These are phyloP conservation scores for Chrysoporthe deuterocubensis DNA, from an alignment of 2,329 filamentous ascomycete species.

Conservation along the genomic window DNA sequence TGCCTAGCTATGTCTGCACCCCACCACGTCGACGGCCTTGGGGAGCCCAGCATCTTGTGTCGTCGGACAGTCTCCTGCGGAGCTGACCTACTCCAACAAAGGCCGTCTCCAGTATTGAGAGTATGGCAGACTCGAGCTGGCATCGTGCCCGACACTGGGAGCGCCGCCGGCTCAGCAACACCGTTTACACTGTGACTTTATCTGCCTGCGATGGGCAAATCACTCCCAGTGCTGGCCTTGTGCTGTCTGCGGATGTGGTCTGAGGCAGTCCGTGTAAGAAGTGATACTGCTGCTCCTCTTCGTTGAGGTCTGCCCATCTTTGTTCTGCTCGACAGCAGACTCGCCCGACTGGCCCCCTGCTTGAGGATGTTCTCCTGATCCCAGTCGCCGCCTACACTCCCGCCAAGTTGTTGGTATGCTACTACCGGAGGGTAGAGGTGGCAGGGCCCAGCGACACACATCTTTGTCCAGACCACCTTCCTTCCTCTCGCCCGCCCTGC, in stretches of 20 bases:
- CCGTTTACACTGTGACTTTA: constrained; percentile 39
- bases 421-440: no score
- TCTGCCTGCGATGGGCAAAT: constrained; percentile 74
- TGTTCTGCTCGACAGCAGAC: constrained; percentile 76
- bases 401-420: constrained; percentile 13
- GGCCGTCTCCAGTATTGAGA: background rate
- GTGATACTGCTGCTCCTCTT: background rate
- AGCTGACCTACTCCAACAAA: background rate
- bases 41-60: background rate
- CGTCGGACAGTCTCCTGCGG: background rate
- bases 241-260: constrained; percentile 74
- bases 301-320: constrained; percentile 69
- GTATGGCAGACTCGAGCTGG: no score
- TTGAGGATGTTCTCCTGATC: constrained; percentile 77
- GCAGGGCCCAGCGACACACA: constrained; percentile 37
- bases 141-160: no score
- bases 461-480: constrained; percentile 85
- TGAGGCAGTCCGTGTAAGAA: constrained; percentile 38
- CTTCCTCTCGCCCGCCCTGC: constrained; percentile 76
- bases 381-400: constrained; percentile 69
- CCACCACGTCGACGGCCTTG: background rate
- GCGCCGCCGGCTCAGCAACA: no score
- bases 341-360: constrained; percentile 74
- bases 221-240: constrained; percentile 69
- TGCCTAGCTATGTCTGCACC: background rate